Conservation (phyloP, 2,329 filamentous ascomycete species). For the Trichophyton verrucosum region DNA sequence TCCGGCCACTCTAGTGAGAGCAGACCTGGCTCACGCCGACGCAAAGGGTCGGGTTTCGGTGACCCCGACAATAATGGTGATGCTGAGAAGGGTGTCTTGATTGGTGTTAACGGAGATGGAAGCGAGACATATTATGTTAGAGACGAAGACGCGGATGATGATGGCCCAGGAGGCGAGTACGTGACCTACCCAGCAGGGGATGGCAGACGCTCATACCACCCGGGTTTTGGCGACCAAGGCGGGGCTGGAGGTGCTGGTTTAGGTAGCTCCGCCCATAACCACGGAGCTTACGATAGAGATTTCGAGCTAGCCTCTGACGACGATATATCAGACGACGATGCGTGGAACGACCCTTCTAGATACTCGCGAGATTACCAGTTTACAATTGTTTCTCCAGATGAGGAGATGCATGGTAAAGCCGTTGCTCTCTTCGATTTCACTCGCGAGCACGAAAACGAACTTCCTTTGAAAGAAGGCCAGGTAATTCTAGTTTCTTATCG, state of each 20-base stretch:
- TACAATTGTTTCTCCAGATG: constrained; percentile 85
- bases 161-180: constrained; percentile 66
- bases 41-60: constrained; percentile 31
- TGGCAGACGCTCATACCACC: constrained; percentile 42
- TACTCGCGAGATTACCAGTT: constrained; percentile 91
- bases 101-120: constrained; percentile 55
- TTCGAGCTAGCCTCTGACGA: constrained; percentile 30
- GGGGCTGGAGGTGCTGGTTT: constrained; percentile 17
- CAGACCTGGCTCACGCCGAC: constrained; percentile 32
- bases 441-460: constrained; percentile 90
- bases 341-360: constrained; percentile 53
- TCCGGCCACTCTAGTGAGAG: constrained; percentile 43
- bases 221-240: constrained; percentile 32
- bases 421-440: constrained; percentile 92
- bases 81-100: constrained; percentile 53
- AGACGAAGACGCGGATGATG: constrained; percentile 49
- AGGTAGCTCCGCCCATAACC: not conserved
- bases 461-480: constrained; percentile 84
- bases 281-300: not conserved
- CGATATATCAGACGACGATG: constrained; percentile 44
- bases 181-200: constrained; percentile 63
- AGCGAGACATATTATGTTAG: constrained; percentile 64
- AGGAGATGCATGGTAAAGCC: constrained; percentile 94
- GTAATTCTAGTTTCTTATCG: constrained; percentile 94
- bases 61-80: constrained; percentile 37